phyloP scores from a whole-genome alignment of 2,329 filamentous ascomycete species.

The Monilinia vaccinii-corymbosi region DNA sequence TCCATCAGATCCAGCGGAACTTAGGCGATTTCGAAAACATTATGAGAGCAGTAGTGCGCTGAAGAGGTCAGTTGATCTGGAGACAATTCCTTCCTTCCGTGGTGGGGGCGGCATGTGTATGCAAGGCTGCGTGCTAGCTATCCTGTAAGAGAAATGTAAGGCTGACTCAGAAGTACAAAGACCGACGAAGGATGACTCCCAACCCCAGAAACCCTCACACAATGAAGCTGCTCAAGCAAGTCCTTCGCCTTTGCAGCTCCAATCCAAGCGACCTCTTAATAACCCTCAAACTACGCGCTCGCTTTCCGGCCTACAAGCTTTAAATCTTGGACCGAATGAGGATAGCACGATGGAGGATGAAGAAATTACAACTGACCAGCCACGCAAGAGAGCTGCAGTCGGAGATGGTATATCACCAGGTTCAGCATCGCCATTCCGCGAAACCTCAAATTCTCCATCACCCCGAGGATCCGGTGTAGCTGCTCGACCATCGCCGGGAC shows the following conservation, averaged over 20 bases:
- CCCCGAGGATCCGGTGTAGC: constrained; percentile 21
- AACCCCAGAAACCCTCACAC: constrained; percentile 11
- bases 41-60: constrained; percentile 12
- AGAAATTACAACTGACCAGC: constrained; percentile 15
- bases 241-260: constrained; percentile 11
- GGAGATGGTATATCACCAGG: constrained; percentile 27
- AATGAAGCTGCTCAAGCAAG: constrained; percentile 11
- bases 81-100: not conserved
- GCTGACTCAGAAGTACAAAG: constrained; percentile 14
- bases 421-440: constrained; percentile 19
- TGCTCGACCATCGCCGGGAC: constrained; percentile 17
- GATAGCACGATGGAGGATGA: constrained; percentile 21
- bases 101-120: not conserved
- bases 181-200: constrained; percentile 15
- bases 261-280: constrained; percentile 13
- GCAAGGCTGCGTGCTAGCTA: not conserved
- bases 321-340: constrained; percentile 18
- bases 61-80: constrained; percentile 12
- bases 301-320: constrained; percentile 15
- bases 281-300: constrained; percentile 10
- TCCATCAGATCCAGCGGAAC: constrained; percentile 10
- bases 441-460: constrained; percentile 18
- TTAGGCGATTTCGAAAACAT: constrained; percentile 6
- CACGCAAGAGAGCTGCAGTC: constrained; percentile 22
- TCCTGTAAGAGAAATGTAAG: not conserved